Percentiles rank a stretch among this genome's conserved stretches.
Conservation (phyloP, 495 filamentous ascomycete genomes). For the Thermothielavioides terrestris region DNA sequence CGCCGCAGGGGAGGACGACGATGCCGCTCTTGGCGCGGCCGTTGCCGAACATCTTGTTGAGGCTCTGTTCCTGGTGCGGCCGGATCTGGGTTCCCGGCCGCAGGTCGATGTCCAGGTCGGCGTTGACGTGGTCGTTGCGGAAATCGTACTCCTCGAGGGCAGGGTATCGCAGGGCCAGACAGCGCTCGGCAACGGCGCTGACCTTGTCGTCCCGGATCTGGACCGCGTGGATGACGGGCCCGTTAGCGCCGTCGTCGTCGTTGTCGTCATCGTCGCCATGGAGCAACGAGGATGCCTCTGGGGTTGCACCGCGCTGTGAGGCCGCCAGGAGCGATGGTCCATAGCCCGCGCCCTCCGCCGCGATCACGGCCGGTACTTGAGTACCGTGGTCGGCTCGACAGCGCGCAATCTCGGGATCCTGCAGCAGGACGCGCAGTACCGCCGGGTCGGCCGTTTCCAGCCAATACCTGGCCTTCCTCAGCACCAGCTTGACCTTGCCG, state of each 20-base stretch:
- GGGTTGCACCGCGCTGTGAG: too few relatives aligned
- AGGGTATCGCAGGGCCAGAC: constrained; percentile 78
- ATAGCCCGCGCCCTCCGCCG: too few relatives aligned
- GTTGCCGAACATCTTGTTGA: constrained; percentile 99
- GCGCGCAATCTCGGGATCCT: too few relatives aligned
- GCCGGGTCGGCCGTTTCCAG: not conserved
- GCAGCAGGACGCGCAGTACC: too few relatives aligned
- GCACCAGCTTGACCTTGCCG: not conserved
- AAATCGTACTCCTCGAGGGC: constrained; percentile 97
- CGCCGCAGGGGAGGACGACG: constrained; percentile 93
- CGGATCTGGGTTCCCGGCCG: constrained; percentile 77
- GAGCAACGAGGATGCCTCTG: too few relatives aligned
- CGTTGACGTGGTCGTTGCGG: constrained; percentile 78
- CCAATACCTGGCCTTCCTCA: not conserved
- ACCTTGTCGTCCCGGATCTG: constrained; percentile 72
- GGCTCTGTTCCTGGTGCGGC: constrained; percentile 89
- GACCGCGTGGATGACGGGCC: constrained; percentile 84
- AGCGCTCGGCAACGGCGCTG: constrained; percentile 81
- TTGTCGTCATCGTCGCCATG: too few relatives aligned
- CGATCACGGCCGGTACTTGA: too few relatives aligned
- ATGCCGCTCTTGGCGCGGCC: constrained; percentile 94
- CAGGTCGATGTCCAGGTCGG: constrained; percentile 85
- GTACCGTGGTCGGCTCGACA: too few relatives aligned
- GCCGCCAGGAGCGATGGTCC: too few relatives aligned
- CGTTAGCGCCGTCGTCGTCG: constrained; percentile 84